These are phyloP conservation scores for Acmispon strigosus DNA, from an alignment of 306 rosid species.

Conservation along the genomic window DNA sequence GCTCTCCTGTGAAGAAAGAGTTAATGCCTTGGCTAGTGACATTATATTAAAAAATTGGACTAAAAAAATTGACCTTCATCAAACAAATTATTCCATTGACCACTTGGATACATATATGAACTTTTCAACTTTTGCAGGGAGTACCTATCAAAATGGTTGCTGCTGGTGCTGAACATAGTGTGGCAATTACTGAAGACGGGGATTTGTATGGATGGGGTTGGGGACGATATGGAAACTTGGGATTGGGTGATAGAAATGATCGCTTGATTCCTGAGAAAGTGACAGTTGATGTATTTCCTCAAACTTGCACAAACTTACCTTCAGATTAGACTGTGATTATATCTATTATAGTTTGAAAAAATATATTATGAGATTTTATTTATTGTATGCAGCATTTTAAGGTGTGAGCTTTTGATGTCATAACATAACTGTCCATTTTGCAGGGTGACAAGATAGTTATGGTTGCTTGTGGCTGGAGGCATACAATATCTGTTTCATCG, in stretches of 20 bases:
- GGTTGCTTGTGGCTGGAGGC: slow-evolving; percentile 99
- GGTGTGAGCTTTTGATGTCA: slow-evolving; percentile 5
- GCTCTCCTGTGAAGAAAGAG: background rate
- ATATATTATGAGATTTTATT: background rate
- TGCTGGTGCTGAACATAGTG: slow-evolving; percentile 99
- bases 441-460: slow-evolving; percentile 68
- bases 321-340: background rate
- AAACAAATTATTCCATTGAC: background rate
- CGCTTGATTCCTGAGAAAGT: slow-evolving; percentile 78
- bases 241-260: slow-evolving; percentile 86
- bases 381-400: background rate
- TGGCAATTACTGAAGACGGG: slow-evolving; percentile 79
- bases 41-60: background rate
- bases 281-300: slow-evolving; percentile 54
- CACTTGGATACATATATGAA: background rate
- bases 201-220: slow-evolving; percentile 94
- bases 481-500: slow-evolving; percentile 75
- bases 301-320: slow-evolving; percentile 11
- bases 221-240: slow-evolving; percentile 96
- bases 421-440: slow-evolving; percentile 11
- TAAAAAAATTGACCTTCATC: background rate
- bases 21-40: background rate
- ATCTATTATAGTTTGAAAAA: background rate
- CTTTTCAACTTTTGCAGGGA: slow-evolving; percentile 45
- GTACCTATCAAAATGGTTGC: slow-evolving; percentile 81